phyloP scores from a whole-genome alignment of 441 rosid species.

The Flueggea neowawraea region DNA sequence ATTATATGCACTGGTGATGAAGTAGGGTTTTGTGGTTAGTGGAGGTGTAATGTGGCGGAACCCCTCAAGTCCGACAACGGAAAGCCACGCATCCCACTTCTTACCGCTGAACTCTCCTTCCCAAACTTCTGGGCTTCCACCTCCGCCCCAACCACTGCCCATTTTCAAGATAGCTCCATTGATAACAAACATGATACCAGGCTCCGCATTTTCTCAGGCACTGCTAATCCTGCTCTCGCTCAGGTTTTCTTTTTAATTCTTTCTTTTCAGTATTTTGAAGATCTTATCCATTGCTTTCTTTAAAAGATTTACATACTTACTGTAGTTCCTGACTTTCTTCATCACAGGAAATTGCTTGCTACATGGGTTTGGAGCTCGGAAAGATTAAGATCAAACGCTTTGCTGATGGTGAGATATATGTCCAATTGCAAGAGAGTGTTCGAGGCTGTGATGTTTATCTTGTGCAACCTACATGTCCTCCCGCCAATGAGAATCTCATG shows the following conservation, averaged over 20 bases:
- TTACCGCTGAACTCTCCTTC: constrained; percentile 22
- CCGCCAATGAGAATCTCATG: constrained; percentile 98
- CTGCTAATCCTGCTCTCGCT: constrained; percentile 85
- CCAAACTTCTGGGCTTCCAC: constrained; percentile 37
- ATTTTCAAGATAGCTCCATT: constrained; percentile 21
- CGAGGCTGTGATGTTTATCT: constrained; percentile 95
- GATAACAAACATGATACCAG: constrained; percentile 45
- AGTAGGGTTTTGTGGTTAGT: constrained; percentile 21
- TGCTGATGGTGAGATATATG: constrained; percentile 97
- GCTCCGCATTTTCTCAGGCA: constrained; percentile 87
- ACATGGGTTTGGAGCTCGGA: constrained; percentile 94
- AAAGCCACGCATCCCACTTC: constrained; percentile 40
- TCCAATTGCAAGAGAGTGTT: constrained; percentile 95
- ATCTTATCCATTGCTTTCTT: not conserved
- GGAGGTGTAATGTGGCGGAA: constrained; percentile 60
- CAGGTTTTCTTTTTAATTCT: constrained; percentile 37
- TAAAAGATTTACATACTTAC: not conserved
- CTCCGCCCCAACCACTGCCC: constrained; percentile 7
- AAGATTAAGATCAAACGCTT: constrained; percentile 86
- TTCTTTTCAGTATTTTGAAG: no score
- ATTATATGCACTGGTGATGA: no score
- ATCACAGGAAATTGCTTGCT: constrained; percentile 77
- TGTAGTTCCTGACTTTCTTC: not conserved
- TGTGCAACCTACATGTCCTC: constrained; percentile 95
- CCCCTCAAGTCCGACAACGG: constrained; percentile 60